These are phyloP conservation scores for Trematosphaeria pertusa DNA, from an alignment of 2,329 filamentous ascomycete species.

Conservation along the genomic window DNA sequence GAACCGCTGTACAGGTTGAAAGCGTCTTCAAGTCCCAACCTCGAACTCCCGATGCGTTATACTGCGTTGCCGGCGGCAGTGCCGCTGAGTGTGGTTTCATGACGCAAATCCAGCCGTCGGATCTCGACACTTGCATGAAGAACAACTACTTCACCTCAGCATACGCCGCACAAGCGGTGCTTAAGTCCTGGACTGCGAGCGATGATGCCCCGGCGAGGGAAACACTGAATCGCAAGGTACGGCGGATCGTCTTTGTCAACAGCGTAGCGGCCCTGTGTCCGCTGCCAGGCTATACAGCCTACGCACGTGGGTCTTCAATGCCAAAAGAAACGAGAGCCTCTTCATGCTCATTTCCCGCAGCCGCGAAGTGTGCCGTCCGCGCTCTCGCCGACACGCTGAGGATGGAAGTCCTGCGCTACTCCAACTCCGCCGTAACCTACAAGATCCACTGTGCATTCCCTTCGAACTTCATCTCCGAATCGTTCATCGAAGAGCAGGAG, in stretches of 20 bases:
- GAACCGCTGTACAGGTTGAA: neutral
- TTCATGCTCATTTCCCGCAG: conserved; percentile 1
- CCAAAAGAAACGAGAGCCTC: neutral
- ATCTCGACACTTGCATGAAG: conserved; percentile 35
- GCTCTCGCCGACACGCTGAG: conserved; percentile 35
- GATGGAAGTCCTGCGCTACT: conserved; percentile 30
- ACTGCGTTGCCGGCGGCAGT: conserved; percentile 35
- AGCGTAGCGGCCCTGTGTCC: conserved; percentile 27
- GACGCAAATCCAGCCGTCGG: conserved; percentile 22
- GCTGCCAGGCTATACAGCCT: conserved; percentile 34
- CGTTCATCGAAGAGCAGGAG: conserved; percentile 34
- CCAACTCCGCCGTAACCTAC: conserved; percentile 22
- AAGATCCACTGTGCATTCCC: conserved; percentile 34
- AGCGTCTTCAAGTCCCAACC: conserved; percentile 15
- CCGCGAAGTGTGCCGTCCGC: conserved; percentile 13
- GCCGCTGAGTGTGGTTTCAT: conserved; percentile 29
- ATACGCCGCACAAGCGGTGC: conserved; percentile 22
- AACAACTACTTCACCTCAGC: conserved; percentile 33
- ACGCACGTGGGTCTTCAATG: conserved; percentile 9
- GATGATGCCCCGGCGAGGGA: conserved; percentile 14
- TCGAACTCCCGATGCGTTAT: conserved; percentile 29
- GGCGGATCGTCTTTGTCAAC: conserved; percentile 33
- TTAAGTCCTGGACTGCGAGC: conserved; percentile 29
- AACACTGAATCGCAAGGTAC: conserved; percentile 9
- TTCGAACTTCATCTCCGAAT: conserved; percentile 29